Evolutionary conservation across 768 basidiomycete species (phyloP).

Genomic region (Grammothele lineata): DNA sequence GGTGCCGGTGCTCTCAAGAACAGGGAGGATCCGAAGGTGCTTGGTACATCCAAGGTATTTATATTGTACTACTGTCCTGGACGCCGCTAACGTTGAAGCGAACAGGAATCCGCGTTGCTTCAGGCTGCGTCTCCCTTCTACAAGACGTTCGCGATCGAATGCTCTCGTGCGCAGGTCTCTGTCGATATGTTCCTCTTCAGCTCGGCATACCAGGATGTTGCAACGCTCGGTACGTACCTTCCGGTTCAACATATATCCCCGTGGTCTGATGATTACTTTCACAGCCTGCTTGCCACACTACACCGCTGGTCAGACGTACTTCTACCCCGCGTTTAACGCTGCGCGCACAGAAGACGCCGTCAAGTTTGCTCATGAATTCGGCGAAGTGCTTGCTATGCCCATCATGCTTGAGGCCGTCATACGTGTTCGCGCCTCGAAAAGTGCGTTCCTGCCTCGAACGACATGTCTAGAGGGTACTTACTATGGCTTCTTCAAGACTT

Average conservation of each 20-base stretch:
- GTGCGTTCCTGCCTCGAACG: constrained; percentile 38
- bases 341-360: constrained; percentile 90
- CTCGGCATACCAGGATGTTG: constrained; percentile 90
- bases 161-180: constrained; percentile 92
- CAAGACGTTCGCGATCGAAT: constrained; percentile 98
- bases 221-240: constrained; percentile 66
- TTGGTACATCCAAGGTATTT: constrained; percentile 86
- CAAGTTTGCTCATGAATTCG: constrained; percentile 98
- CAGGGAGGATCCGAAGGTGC: constrained; percentile 92
- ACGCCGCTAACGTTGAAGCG: too few relatives aligned
- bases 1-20: constrained; percentile 93
- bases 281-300: constrained; percentile 91
- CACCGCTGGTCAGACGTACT: constrained; percentile 96
- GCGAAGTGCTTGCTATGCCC: constrained; percentile 86
- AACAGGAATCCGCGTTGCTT: constrained; percentile 85
- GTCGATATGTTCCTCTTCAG: constrained; percentile 99
- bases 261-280: constrained; percentile 1
- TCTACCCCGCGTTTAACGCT: constrained; percentile 98
- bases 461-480: not conserved
- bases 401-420: constrained; percentile 97
- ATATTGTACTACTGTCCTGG: too few relatives aligned
- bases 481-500: constrained; percentile 46
- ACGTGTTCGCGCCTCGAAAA: constrained; percentile 95
- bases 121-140: constrained; percentile 95
- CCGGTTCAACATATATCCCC: not conserved